Evolutionary conservation across 176 grass and related monocot genomes (phyloP).

Genomic region (Elaeis guineensis): DNA sequence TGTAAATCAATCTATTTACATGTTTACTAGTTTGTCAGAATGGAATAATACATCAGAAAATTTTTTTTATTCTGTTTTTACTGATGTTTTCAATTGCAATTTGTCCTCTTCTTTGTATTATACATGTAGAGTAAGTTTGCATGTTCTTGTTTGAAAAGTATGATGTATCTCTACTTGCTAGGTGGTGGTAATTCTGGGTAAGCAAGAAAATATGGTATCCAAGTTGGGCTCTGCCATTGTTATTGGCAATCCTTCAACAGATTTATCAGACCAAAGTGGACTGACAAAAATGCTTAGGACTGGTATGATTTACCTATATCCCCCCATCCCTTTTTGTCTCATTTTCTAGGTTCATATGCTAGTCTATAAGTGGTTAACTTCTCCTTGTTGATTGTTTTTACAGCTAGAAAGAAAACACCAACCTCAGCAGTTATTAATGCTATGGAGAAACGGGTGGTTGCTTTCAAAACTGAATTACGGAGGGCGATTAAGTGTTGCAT

Average conservation of each 20-base stretch:
- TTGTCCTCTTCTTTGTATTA: background rate
- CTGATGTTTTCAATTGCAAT: background rate
- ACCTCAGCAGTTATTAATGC: slow-evolving; percentile 27
- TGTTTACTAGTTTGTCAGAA: too few relatives aligned
- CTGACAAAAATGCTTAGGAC: slow-evolving; percentile 16
- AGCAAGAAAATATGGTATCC: slow-evolving; percentile 2
- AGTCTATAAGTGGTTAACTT: background rate
- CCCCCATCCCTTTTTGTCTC: background rate
- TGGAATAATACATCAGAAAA: too few relatives aligned
- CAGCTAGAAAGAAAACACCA: slow-evolving; percentile 21
- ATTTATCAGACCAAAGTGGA: slow-evolving; percentile 1
- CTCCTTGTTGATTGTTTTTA: background rate
- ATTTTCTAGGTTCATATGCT: background rate
- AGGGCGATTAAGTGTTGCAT: slow-evolving; percentile 28
- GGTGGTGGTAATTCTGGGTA: slow-evolving; percentile 11
- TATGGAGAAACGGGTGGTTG: slow-evolving; percentile 21
- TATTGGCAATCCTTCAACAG: slow-evolving; percentile 6
- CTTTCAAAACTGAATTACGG: slow-evolving; percentile 29
- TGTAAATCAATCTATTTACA: too few relatives aligned
- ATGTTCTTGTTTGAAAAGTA: too few relatives aligned
- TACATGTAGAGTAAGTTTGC: background rate
- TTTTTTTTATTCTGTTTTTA: too few relatives aligned
- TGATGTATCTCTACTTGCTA: background rate
- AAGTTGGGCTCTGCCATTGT: slow-evolving; percentile 22
- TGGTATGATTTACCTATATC: slow-evolving; percentile 3